Evolutionary conservation across 225 moss, liverwort and hornwort species (phyloP), one percentile per base, ranked within the genome.

Genomic region (Climacium dendroides): DNA sequence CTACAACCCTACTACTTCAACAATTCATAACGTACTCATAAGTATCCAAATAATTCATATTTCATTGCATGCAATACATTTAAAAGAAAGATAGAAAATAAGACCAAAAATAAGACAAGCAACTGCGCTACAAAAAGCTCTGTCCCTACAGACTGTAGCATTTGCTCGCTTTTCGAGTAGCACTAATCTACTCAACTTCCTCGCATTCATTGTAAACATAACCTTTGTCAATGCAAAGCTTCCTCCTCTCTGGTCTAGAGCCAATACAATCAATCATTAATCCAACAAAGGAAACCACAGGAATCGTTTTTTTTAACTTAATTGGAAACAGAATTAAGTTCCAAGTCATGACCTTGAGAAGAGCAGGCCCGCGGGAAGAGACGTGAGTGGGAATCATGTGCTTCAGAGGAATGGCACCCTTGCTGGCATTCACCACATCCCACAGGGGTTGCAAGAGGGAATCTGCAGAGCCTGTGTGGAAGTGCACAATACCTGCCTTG

Each of bases 311-410:
- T n/a, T 28, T 26, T 17, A 26, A 65, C 83, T 29, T 53, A 20
- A 30, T 67, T 54, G 22, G 41, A 83, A 69, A 69, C 78, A 85
- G 65, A 76, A 32, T 76, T 15, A 37, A 50, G 52, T 63, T 85
- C 22, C 15, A 26, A 63, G 53, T 63, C 16, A 53, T 78, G 26
- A 97, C 97, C 95, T 97, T 90, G 71, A 95, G 91, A 64, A 97
- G 96, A 66, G 92, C 96, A 74, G 93, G 94, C 54, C 96, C 96
- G 76, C 98, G 95, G 83, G 15, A 28, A 5, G 96, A 94, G 74
- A 96, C 87, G 70, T 98, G 98, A 79, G 98, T 98, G 24, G 98
- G 98, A 83, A 96, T 85, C 94, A 98, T 96, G 78, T 98, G 96
- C 63, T 87, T 89, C 45, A 98, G 90, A 52, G 98, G 98, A 87